Conservation (phyloP, 768 basidiomycete genomes). For the Termitomyces sp. region DNA sequence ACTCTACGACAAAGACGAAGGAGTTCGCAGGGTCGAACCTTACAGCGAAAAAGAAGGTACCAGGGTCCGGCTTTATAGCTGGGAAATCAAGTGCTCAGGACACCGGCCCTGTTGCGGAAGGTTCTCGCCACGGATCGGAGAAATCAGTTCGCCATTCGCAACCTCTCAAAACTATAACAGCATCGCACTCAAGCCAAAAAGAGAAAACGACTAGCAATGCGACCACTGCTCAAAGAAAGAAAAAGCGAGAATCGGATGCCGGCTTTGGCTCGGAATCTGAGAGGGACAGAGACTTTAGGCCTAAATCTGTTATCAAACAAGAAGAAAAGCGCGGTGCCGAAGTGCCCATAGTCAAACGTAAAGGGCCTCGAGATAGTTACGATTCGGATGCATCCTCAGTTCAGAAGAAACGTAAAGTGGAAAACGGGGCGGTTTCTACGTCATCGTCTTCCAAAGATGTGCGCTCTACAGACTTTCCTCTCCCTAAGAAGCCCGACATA, state of each 20-base stretch:
- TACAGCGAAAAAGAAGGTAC: constrained; percentile 30
- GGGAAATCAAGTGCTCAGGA: constrained; percentile 26
- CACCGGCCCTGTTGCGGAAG: neutral
- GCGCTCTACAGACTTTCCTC: constrained; percentile 19
- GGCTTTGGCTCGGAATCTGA: constrained; percentile 16
- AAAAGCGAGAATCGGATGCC: constrained; percentile 10
- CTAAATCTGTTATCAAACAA: constrained; percentile 1
- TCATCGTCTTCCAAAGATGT: constrained; percentile 13
- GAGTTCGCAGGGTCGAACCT: constrained; percentile 2
- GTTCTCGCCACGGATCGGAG: constrained; percentile 9
- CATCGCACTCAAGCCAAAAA: constrained; percentile 16
- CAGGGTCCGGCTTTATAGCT: constrained; percentile 45
- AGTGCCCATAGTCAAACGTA: constrained; percentile 32
- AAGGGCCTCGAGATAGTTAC: constrained; percentile 21
- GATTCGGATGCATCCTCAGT: constrained; percentile 23
- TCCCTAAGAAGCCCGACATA: constrained; percentile 32
- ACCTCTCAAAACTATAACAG: constrained; percentile 27
- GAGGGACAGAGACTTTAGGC: constrained; percentile 16
- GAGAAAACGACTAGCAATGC: constrained; percentile 17
- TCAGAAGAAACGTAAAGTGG: constrained; percentile 40
- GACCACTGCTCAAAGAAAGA: constrained; percentile 10
- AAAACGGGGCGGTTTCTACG: constrained; percentile 19
- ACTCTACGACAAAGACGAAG: constrained; percentile 4
- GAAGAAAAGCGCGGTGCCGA: constrained; percentile 14
- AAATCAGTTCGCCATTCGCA: constrained; percentile 18